A percentile compares a stretch with the other conserved stretches of the same genome.
These are phyloP conservation scores for Zelonia costaricensis DNA, from an alignment of 208 protist species.

Conservation along the genomic window DNA sequence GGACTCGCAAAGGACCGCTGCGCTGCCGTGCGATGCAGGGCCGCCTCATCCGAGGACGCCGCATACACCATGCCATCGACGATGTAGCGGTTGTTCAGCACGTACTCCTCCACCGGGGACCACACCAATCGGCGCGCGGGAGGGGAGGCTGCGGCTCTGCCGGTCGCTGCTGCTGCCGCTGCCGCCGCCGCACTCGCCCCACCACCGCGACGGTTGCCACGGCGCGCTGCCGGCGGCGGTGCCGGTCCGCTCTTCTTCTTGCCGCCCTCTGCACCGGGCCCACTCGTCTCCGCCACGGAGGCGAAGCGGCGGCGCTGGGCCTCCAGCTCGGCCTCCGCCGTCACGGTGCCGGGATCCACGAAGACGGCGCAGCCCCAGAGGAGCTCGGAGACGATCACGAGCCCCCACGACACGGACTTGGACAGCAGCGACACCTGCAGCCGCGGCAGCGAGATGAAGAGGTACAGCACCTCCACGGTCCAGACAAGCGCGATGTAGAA, in stretches of 20 bases:
- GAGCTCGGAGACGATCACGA: conserved; percentile 64
- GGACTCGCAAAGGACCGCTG: conserved; percentile 18
- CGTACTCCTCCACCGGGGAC: conserved; percentile 52
- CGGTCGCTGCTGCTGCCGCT: neutral
- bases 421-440: conserved; percentile 44
- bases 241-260: neutral
- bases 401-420: conserved; percentile 55
- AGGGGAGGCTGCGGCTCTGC: too few relatives aligned
- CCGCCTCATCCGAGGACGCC: conserved; percentile 17
- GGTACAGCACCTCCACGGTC: conserved; percentile 80
- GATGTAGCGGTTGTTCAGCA: conserved; percentile 67
- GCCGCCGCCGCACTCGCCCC: too few relatives aligned
- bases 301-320: conserved; percentile 26
- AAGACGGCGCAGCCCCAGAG: conserved; percentile 74
- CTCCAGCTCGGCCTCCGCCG: conserved; percentile 33
- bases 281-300: neutral
- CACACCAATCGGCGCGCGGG: conserved; percentile 17
- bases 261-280: neutral
- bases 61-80: conserved; percentile 83
- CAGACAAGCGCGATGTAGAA: conserved; percentile 88
- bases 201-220: too few relatives aligned
- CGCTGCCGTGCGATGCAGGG: conserved; percentile 6
- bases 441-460: conserved; percentile 56
- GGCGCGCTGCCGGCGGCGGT: too few relatives aligned
- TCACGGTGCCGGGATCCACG: conserved; percentile 83